phyloP scores from a whole-genome alignment of 768 basidiomycete genomes.

The Kwoniella bestiolae region DNA sequence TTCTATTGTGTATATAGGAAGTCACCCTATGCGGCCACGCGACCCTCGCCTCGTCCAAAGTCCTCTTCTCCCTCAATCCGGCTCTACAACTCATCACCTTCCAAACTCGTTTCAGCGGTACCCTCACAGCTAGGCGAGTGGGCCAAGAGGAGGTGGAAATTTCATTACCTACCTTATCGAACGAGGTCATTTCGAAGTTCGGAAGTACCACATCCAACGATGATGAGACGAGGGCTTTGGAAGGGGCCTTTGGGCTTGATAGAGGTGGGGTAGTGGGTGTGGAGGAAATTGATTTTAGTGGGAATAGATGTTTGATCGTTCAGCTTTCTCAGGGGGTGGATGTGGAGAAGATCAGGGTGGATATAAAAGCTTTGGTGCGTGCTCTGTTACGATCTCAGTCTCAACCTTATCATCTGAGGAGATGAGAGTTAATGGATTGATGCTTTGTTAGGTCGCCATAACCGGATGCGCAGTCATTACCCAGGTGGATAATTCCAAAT shows the following conservation, averaged over 20 bases:
- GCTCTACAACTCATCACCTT: slow-evolving; percentile 11
- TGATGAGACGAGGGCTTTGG: neutral
- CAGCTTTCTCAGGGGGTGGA: slow-evolving; percentile 18
- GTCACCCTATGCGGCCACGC: slow-evolving; percentile 42
- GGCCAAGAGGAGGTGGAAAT: slow-evolving; percentile 20
- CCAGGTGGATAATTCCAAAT: neutral
- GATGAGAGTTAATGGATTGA: neutral
- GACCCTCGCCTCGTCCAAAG: slow-evolving; percentile 34
- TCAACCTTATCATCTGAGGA: too few species aligned
- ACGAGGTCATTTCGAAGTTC: neutral
- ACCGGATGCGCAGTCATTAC: slow-evolving; percentile 6
- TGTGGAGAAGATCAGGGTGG: slow-evolving; percentile 16
- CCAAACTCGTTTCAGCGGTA: slow-evolving; percentile 29
- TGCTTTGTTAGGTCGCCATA: neutral
- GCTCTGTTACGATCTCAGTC: neutral
- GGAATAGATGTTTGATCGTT: slow-evolving; percentile 16
- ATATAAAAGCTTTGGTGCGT: slow-evolving; percentile 31
- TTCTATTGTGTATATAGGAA: slow-evolving; percentile 23
- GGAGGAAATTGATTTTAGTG: slow-evolving; percentile 13
- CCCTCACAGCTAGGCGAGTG: slow-evolving; percentile 17
- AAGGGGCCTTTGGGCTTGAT: neutral
- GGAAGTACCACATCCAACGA: neutral
- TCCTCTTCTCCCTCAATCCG: slow-evolving; percentile 35
- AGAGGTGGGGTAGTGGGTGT: slow-evolving; percentile 14
- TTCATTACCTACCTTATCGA: slow-evolving; percentile 19